Evolutionary conservation across 441 rosid genomes (phyloP).

Genomic region (Hura crepitans): DNA sequence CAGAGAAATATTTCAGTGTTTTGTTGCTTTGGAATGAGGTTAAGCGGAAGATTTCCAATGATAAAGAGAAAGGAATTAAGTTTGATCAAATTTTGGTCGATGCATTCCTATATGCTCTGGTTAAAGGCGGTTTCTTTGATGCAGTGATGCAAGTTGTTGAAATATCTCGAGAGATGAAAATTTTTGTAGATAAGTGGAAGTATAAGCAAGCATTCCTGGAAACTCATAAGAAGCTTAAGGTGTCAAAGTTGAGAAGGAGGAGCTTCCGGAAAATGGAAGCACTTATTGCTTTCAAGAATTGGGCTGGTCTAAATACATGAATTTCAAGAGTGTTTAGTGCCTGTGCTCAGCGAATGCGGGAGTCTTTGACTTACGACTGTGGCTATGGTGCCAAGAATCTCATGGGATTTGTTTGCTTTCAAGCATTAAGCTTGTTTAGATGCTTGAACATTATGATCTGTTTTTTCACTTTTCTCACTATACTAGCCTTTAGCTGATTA

Average conservation of each 20-base stretch:
- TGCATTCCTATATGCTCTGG: constrained; percentile 77
- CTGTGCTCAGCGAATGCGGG: not conserved
- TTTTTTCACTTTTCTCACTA: not conserved
- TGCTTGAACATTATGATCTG: constrained; percentile 7
- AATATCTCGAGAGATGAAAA: constrained; percentile 78
- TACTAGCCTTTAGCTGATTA: not conserved
- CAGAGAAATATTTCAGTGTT: constrained; percentile 69
- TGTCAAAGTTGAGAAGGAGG: constrained; percentile 76
- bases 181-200: constrained; percentile 93
- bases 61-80: constrained; percentile 43
- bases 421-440: not conserved
- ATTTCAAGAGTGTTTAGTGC: not conserved
- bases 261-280: constrained; percentile 88
- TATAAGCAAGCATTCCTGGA: constrained; percentile 95
- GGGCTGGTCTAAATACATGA: constrained; percentile 88
- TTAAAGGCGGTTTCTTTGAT: constrained; percentile 91
- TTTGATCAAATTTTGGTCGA: constrained; percentile 67
- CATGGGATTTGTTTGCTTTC: constrained; percentile 10
- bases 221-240: constrained; percentile 80
- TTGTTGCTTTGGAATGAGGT: constrained; percentile 80
- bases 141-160: constrained; percentile 94
- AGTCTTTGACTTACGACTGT: not conserved
- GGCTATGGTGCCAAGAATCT: not conserved
- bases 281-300: constrained; percentile 84
- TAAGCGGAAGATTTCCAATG: constrained; percentile 55